Base-by-base conservation (phyloP, 805 yeast species). In the Candida krabiensis region DNA sequence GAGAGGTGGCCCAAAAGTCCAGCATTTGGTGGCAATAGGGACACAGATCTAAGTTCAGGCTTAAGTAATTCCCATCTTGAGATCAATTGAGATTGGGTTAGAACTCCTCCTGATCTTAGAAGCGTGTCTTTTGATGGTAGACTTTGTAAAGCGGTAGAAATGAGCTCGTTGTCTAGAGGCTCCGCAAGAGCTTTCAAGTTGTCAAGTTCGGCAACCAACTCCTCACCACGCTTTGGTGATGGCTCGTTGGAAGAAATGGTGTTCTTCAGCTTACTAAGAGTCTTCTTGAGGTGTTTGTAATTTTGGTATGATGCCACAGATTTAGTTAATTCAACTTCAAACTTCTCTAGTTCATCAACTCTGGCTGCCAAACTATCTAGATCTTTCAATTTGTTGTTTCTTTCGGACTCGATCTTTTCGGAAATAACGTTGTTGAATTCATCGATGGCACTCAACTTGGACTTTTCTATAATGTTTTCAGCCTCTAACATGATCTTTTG, bases 1-100 rank as follows among this genome's bases (percentile, higher is more conserved):
- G 95, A 75, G 29, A 89, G 61, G 63, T 93, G 96, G 21, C 96
- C 98, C 52, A 91, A 76, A 38, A 93, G 75, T 56, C 99, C 99
- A 18, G 99, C 96, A 56, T 91, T 86, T 52, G 95, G 95, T 38
- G 98, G 97, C 45, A 90, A 76, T 52, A 93, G 68, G 4, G 96
- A 80, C 6, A 95, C 90, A 21, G 88, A 79, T 63, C 96, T 82
- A 58, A 93, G 77, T 66, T 91, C 96, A 12, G 95, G 93, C 16
- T 75, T 81, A 43, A 93, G 72, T 37, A 81, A 67, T 47, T 80
- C 77, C 86, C 96, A 87, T 55, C 95, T 80, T 28, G 85, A 71
- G 44, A 83, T 73, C 31, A 89, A 71, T 65, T 89, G 96, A 19
- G 88, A 75, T 46, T 77, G 80, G 11, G 95, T 79, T 47, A 90